Evolutionary conservation across 2,329 filamentous ascomycete genomes (phyloP).

Genomic region (Sphaerostilbella broomeana): DNA sequence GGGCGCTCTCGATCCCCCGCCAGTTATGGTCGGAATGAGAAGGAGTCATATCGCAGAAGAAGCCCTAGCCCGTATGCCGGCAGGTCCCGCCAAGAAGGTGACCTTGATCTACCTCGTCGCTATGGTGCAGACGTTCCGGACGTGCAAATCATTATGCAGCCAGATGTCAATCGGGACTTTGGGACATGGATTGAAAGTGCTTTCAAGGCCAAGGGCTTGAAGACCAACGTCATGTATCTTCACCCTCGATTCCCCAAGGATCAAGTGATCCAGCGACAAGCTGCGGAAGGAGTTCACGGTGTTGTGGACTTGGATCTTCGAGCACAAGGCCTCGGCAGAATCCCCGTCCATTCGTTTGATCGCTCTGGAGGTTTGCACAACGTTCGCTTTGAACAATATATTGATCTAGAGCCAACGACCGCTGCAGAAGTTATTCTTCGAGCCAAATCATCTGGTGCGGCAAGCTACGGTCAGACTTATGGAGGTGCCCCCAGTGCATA

Average conservation of each 20-base stretch:
- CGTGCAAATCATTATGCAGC: slow-evolving; percentile 77
- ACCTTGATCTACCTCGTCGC: slow-evolving; percentile 67
- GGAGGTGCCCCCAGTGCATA: slow-evolving; percentile 21
- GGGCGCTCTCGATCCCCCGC: slow-evolving; percentile 64
- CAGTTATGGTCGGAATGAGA: slow-evolving; percentile 35
- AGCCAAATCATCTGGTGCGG: slow-evolving; percentile 46
- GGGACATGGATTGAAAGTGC: slow-evolving; percentile 73
- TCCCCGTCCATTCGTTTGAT: slow-evolving; percentile 81
- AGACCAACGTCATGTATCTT: slow-evolving; percentile 72
- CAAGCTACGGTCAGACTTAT: slow-evolving; percentile 27
- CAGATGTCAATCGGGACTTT: slow-evolving; percentile 73
- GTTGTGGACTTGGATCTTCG: slow-evolving; percentile 69
- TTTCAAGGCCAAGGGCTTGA: slow-evolving; percentile 65
- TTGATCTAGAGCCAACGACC: slow-evolving; percentile 69
- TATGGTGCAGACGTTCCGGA: slow-evolving; percentile 74
- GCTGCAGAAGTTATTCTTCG: slow-evolving; percentile 76
- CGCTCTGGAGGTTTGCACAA: slow-evolving; percentile 66
- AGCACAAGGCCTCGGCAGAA: slow-evolving; percentile 64
- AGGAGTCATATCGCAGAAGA: slow-evolving; percentile 55
- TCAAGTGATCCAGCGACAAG: slow-evolving; percentile 75
- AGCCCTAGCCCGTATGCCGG: slow-evolving; percentile 59
- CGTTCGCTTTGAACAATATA: slow-evolving; percentile 81
- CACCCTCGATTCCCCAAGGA: slow-evolving; percentile 69
- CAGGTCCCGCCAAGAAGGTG: slow-evolving; percentile 42
- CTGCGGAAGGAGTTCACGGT: slow-evolving; percentile 80